Conservation (phyloP, 2,329 filamentous ascomycete genomes). For the Aspergillus fijiensis region DNA sequence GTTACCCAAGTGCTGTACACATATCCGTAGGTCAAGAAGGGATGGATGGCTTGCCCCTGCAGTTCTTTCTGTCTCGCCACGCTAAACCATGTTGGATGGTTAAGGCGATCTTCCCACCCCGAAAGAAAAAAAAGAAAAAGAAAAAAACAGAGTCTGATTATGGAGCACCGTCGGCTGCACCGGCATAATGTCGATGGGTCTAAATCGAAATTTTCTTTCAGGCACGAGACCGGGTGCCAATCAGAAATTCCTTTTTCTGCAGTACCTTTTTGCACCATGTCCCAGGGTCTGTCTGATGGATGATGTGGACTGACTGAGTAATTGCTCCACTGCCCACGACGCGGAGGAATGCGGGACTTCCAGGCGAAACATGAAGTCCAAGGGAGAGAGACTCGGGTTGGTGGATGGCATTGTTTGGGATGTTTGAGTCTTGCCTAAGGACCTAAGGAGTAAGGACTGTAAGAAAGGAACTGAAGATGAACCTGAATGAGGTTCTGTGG, state of each 20-base stretch:
- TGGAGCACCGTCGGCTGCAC: conserved; percentile 3
- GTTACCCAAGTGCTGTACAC: too few species aligned
- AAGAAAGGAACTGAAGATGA: neutral
- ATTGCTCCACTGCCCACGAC: neutral
- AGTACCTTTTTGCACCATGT: neutral
- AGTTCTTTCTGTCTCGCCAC: neutral
- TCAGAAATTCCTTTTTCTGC: neutral
- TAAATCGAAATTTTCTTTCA: neutral
- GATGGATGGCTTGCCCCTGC: neutral
- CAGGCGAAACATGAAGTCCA: neutral
- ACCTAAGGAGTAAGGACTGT: neutral
- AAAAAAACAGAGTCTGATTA: neutral
- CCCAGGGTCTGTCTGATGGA: neutral
- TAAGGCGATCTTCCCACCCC: neutral
- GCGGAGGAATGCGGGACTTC: neutral
- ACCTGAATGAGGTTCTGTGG: conserved; percentile 1
- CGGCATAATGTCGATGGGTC: conserved; percentile 7
- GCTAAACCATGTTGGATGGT: neutral
- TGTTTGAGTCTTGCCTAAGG: neutral
- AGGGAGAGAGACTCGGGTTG: neutral
- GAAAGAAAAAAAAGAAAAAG: neutral
- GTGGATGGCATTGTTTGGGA: neutral
- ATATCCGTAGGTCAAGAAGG: neutral
- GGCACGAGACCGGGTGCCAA: neutral
- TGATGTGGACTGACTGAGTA: neutral